Conservation (phyloP, 2,329 filamentous ascomycete genomes). For the Graphilbum ipis-grandicollis region DNA sequence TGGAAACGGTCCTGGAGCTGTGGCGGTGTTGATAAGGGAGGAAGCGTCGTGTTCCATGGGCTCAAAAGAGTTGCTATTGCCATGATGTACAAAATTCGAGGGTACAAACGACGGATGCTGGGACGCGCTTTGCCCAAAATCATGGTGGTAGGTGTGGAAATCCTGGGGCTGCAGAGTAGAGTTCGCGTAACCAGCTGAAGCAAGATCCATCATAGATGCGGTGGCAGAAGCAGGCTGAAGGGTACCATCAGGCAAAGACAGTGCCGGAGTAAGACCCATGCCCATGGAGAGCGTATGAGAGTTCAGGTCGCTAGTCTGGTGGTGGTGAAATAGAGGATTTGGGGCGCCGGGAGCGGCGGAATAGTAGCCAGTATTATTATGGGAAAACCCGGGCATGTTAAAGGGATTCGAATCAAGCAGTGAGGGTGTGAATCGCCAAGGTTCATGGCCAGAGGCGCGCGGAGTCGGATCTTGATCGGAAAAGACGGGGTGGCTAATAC, state of each 20-base stretch:
- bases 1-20: background rate
- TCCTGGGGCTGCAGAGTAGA: conserved; percentile 25
- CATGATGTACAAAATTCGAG: conserved; percentile 64
- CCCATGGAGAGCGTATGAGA: conserved; percentile 60
- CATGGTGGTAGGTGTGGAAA: conserved; percentile 50
- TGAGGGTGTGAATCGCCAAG: conserved; percentile 77
- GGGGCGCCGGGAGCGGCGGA: conserved; percentile 71
- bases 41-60: conserved; percentile 60
- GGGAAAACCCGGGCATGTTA: conserved; percentile 62
- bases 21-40: background rate
- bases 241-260: conserved; percentile 56
- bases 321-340: conserved; percentile 63
- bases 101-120: conserved; percentile 51
- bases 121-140: conserved; percentile 44
- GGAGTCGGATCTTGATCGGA: conserved; percentile 69
- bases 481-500: conserved; percentile 25
- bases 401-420: conserved; percentile 75
- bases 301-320: conserved; percentile 71
- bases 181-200: conserved; percentile 42
- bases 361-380: conserved; percentile 70
- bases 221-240: conserved; percentile 34
- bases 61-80: conserved; percentile 63
- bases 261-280: conserved; percentile 62
- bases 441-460: conserved; percentile 53
- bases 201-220: conserved; percentile 43